Evolutionary conservation across 2,329 filamentous ascomycete genomes (phyloP).

Genomic region (Cladophialophora bantiana): DNA sequence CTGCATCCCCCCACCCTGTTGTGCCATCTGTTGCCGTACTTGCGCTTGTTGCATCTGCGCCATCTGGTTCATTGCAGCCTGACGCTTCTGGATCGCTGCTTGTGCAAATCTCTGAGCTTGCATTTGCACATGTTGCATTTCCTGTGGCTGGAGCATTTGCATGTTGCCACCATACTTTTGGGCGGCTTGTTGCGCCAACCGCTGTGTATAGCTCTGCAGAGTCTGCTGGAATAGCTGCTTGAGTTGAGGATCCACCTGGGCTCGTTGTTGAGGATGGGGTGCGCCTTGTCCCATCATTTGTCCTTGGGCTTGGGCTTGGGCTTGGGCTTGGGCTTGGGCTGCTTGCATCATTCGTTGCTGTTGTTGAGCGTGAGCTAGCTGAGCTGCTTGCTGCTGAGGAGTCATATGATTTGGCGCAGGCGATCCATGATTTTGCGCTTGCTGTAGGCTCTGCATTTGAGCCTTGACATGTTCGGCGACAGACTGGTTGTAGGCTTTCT

Average conservation of each 20-base stretch:
- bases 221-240: conserved; percentile 32
- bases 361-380: conserved; percentile 34
- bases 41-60: conserved; percentile 28
- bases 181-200: conserved; percentile 33
- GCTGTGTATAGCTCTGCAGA: conserved; percentile 28
- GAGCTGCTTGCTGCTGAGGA: conserved; percentile 35
- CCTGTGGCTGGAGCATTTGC: conserved; percentile 33
- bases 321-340: conserved; percentile 25
- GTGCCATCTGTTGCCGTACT: conserved; percentile 28
- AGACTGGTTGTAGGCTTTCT: conserved; percentile 35
- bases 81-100: conserved; percentile 28
- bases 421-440: conserved; percentile 31
- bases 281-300: conserved; percentile 36
- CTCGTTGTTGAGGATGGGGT: conserved; percentile 30
- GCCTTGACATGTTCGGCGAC: conserved; percentile 37
- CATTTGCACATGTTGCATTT: conserved; percentile 31
- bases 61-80: conserved; percentile 26
- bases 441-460: conserved; percentile 37
- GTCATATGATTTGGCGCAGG: conserved; percentile 39
- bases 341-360: conserved; percentile 32
- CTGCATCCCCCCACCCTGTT: conserved; percentile 34
- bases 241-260: conserved; percentile 31
- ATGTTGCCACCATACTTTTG: conserved; percentile 37
- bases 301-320: conserved; percentile 25
- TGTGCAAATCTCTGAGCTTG: conserved; percentile 34